Percentiles rank a stretch among this genome's conserved stretches.
Conservation (phyloP, 2,329 filamentous ascomycete genomes). For the Grosmannia huntii region DNA sequence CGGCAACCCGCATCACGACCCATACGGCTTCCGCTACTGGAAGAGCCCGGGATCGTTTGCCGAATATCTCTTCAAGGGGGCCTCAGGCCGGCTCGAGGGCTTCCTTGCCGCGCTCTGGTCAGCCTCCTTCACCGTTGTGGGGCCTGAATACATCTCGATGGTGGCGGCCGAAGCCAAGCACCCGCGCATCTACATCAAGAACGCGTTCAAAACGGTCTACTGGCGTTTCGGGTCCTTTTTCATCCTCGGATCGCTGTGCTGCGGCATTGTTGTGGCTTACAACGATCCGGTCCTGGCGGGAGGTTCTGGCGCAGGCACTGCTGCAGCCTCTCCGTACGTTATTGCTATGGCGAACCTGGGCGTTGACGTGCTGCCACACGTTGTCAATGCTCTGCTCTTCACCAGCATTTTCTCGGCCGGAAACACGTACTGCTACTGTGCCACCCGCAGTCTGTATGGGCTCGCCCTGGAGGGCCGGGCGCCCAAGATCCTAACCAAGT, state of each 20-base stretch:
- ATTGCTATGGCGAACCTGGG: slow-evolving; percentile 39
- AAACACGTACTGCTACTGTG: slow-evolving; percentile 43
- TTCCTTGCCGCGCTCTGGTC: slow-evolving; percentile 20
- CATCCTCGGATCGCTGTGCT: slow-evolving; percentile 48
- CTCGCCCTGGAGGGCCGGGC: slow-evolving; percentile 28
- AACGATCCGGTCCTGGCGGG: slow-evolving; percentile 30
- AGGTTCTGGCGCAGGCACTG: slow-evolving; percentile 25
- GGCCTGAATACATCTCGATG: slow-evolving; percentile 53
- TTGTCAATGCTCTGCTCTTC: slow-evolving; percentile 49
- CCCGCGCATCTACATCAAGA: slow-evolving; percentile 52
- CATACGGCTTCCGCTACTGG: slow-evolving; percentile 32
- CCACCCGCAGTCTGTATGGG: slow-evolving; percentile 26
- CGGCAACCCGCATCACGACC: slow-evolving; percentile 36
- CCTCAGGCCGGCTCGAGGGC: slow-evolving; percentile 21
- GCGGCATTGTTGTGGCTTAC: slow-evolving; percentile 57
- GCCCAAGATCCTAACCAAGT: slow-evolving; percentile 22
- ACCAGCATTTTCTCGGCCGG: slow-evolving; percentile 46
- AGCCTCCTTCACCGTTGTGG: slow-evolving; percentile 26
- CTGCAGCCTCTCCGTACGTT: slow-evolving; percentile 38
- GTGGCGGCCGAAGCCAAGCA: slow-evolving; percentile 58
- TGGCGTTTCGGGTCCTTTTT: slow-evolving; percentile 61
- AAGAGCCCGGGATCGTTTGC: slow-evolving; percentile 28
- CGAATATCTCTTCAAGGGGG: slow-evolving; percentile 23
- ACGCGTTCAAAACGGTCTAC: slow-evolving; percentile 56
- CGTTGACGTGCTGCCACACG: slow-evolving; percentile 37